Conservation (phyloP, 225 moss, liverwort and hornwort species). For the Ulota crispa region DNA sequence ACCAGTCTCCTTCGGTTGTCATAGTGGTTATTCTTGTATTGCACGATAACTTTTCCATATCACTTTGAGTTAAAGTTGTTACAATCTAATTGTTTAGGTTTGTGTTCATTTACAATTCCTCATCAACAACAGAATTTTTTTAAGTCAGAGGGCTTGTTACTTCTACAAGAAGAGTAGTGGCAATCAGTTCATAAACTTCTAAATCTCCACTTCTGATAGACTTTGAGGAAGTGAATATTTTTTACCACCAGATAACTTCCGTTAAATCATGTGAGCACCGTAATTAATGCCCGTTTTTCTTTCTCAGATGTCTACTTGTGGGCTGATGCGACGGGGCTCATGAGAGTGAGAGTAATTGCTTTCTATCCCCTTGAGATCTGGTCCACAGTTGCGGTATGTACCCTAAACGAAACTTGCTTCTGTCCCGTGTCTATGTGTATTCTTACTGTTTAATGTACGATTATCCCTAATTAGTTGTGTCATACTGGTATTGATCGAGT, state of each 20-base stretch:
- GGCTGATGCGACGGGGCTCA: constrained; percentile 56
- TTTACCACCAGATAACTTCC: background rate
- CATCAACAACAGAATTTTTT: background rate
- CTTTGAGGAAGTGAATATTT: background rate
- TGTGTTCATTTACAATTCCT: constrained; percentile 5
- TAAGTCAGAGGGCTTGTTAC: background rate
- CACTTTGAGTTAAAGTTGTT: constrained; percentile 9
- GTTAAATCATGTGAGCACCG: background rate
- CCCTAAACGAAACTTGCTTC: background rate
- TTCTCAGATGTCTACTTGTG: constrained; percentile 73
- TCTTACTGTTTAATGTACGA: background rate
- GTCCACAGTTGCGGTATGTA: constrained; percentile 62
- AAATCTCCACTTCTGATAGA: background rate
- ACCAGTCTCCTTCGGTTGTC: constrained; percentile 13
- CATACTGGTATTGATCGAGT: background rate
- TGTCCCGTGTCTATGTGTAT: background rate
- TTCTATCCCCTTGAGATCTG: constrained; percentile 79
- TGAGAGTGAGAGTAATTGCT: constrained; percentile 67
- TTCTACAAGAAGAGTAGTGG: background rate
- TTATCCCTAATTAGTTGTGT: background rate
- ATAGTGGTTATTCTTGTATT: constrained; percentile 2
- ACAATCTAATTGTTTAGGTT: background rate
- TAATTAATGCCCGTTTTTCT: constrained; percentile 12
- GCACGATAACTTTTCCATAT: background rate
- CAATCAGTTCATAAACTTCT: background rate